These are phyloP conservation scores for Mallotus nudiflorus DNA, from an alignment of 345 rosid species.

Conservation along the genomic window DNA sequence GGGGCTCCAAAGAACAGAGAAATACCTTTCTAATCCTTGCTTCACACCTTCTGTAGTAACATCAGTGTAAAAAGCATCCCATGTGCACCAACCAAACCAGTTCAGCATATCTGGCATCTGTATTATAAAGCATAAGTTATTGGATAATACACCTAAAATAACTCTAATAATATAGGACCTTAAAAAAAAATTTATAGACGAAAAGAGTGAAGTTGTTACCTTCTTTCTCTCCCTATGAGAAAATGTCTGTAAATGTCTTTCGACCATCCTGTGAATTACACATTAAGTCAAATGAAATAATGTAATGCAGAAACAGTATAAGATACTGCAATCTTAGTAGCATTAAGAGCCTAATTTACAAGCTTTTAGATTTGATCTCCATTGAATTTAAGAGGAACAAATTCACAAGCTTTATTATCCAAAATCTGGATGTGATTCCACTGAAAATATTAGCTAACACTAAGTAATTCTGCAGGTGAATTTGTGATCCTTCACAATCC, in stretches of 20 bases:
- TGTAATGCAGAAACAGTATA: not conserved
- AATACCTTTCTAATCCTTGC: constrained; percentile 56
- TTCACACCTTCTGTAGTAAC: constrained; percentile 57
- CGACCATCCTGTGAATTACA: constrained; percentile 42
- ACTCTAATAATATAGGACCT: not conserved
- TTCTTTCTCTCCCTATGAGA: constrained; percentile 60
- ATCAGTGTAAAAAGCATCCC: constrained; percentile 75
- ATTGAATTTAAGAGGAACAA: too few relatives aligned
- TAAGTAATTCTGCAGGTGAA: too few relatives aligned
- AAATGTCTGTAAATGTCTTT: constrained; percentile 57
- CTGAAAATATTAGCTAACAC: too few relatives aligned
- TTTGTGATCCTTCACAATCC: too few relatives aligned
- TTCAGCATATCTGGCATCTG: constrained; percentile 70
- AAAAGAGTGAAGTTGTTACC: constrained; percentile 25
- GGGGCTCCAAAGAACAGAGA: not conserved
- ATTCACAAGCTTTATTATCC: too few relatives aligned
- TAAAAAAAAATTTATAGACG: too few relatives aligned
- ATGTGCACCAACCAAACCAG: constrained; percentile 82
- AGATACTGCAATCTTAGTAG: too few relatives aligned
- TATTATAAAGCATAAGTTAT: constrained; percentile 3
- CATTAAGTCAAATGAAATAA: constrained; percentile 1
- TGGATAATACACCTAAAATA: not conserved
- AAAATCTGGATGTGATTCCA: too few relatives aligned
- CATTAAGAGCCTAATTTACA: not conserved
- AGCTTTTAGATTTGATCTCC: too few relatives aligned